A percentile compares a stretch with the other conserved stretches of the same genome.
These are phyloP conservation scores for Aspergillus terreus DNA, from an alignment of 2,329 filamentous ascomycete species.

Conservation along the genomic window DNA sequence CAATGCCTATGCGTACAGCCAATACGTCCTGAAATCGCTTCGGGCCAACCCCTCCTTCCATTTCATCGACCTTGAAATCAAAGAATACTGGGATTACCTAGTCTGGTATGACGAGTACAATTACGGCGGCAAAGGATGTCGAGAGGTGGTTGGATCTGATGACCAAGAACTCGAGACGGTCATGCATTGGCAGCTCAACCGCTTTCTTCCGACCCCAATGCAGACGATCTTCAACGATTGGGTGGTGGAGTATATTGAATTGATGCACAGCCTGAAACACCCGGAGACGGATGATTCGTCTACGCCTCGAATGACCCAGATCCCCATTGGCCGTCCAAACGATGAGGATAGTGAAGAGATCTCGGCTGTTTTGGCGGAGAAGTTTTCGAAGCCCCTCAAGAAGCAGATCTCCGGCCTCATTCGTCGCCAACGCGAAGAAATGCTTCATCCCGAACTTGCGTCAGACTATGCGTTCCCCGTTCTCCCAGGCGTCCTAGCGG, in stretches of 20 bases:
- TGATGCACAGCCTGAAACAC: constrained; percentile 86
- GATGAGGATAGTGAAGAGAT: constrained; percentile 59
- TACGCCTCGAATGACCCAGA: constrained; percentile 58
- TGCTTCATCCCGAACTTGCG: constrained; percentile 83
- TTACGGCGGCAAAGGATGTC: constrained; percentile 90
- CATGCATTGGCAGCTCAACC: constrained; percentile 97
- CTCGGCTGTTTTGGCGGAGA: constrained; percentile 69
- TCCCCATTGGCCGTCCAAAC: constrained; percentile 55
- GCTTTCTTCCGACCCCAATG: constrained; percentile 75
- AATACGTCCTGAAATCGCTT: constrained; percentile 97
- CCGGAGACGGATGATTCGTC: constrained; percentile 60
- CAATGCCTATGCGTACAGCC: constrained; percentile 92
- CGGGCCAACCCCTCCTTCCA: constrained; percentile 93
- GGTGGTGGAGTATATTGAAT: constrained; percentile 89
- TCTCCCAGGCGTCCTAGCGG: constrained; percentile 53
- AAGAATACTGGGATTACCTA: constrained; percentile 98
- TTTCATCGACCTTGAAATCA: constrained; percentile 94
- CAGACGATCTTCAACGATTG: constrained; percentile 86
- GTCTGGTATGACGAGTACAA: constrained; percentile 99
- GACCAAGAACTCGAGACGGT: constrained; percentile 81
- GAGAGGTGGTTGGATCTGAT: constrained; percentile 71
- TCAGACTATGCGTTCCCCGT: constrained; percentile 81
- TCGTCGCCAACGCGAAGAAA: constrained; percentile 78
- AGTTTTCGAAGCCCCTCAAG: constrained; percentile 84
- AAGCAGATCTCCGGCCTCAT: constrained; percentile 83